Conservation (phyloP, 1,284 basidiomycete genomes). For the Leccinum cinnamomeum region DNA sequence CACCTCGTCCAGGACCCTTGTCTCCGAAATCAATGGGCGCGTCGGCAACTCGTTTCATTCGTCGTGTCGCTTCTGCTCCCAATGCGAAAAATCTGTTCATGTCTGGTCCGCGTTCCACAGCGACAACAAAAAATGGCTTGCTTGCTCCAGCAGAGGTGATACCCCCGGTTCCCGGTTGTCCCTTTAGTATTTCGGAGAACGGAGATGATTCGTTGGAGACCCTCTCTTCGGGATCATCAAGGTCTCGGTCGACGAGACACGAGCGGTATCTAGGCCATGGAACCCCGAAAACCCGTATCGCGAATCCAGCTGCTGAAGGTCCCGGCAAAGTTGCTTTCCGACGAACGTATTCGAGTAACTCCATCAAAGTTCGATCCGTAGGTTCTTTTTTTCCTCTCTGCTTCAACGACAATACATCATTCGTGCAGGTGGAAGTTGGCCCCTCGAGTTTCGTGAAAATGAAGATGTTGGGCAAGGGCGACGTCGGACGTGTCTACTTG, state of each 20-base stretch:
- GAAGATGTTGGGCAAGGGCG: conserved; percentile 93
- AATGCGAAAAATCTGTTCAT: conserved; percentile 92
- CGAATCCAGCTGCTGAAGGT: conserved; percentile 44
- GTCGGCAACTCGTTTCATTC: conserved; percentile 81
- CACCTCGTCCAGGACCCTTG: conserved; percentile 42
- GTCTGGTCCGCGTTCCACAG: conserved; percentile 50
- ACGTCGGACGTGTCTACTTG: conserved; percentile 95
- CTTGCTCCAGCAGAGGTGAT: conserved; percentile 64
- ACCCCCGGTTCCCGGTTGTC: conserved; percentile 49
- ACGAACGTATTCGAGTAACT: conserved; percentile 95
- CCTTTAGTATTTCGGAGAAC: conserved; percentile 51
- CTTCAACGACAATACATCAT: neutral
- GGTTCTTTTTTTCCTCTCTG: conserved; percentile 30
- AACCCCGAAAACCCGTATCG: conserved; percentile 43
- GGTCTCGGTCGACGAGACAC: conserved; percentile 45
- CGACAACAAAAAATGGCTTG: conserved; percentile 72
- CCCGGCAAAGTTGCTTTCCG: conserved; percentile 78
- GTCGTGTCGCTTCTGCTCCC: conserved; percentile 94
- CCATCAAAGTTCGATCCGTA: conserved; percentile 91
- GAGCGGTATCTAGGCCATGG: conserved; percentile 31
- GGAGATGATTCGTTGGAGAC: conserved; percentile 71
- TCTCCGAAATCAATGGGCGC: conserved; percentile 66
- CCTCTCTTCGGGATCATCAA: conserved; percentile 68
- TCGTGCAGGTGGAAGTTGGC: conserved; percentile 78
- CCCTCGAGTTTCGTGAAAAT: conserved; percentile 92